Percentiles rank a stretch among this genome's conserved stretches.
These are phyloP conservation scores for Gymnopilus junonius DNA, from an alignment of 768 basidiomycete genomes.

Conservation along the genomic window DNA sequence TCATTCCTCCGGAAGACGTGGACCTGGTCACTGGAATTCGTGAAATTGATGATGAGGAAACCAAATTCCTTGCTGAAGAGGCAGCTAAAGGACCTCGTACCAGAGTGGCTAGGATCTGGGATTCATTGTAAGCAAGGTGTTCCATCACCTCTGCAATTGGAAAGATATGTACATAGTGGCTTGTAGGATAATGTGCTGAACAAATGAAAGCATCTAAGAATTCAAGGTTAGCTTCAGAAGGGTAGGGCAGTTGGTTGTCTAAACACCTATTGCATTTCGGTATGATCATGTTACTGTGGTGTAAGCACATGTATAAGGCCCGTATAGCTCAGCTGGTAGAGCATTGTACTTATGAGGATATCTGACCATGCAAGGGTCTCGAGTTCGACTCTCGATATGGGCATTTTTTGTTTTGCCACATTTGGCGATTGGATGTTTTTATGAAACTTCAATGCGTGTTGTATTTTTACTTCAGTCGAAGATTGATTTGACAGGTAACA, in stretches of 20 bases:
- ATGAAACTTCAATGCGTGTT: background rate
- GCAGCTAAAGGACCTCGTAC: conserved; percentile 41
- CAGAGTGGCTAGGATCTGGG: conserved; percentile 36
- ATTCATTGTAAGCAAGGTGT: conserved; percentile 35
- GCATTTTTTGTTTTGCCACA: conserved; percentile 37
- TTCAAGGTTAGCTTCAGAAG: no score
- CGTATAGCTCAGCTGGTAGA: conserved; percentile 63
- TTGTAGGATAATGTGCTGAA: no score
- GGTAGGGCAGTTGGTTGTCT: no score
- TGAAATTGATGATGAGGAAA: conserved; percentile 68
- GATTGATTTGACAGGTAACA: no score
- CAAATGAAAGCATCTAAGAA: no score
- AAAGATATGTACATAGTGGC: no score
- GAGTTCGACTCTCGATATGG: conserved; percentile 60
- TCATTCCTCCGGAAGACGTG: conserved; percentile 50
- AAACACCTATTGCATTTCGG: no score
- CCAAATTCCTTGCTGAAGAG: conserved; percentile 49
- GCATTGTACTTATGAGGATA: conserved; percentile 65
- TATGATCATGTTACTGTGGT: background rate
- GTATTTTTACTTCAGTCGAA: no score
- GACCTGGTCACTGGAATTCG: conserved; percentile 64
- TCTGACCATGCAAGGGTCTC: conserved; percentile 56
- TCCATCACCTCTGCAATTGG: background rate
- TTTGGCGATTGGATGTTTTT: background rate
- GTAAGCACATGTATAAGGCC: conserved; percentile 30